Evolutionary conservation across 768 basidiomycete genomes (phyloP), one percentile per base, ranked within the genome.

Genomic region (Lactarius vividus): DNA sequence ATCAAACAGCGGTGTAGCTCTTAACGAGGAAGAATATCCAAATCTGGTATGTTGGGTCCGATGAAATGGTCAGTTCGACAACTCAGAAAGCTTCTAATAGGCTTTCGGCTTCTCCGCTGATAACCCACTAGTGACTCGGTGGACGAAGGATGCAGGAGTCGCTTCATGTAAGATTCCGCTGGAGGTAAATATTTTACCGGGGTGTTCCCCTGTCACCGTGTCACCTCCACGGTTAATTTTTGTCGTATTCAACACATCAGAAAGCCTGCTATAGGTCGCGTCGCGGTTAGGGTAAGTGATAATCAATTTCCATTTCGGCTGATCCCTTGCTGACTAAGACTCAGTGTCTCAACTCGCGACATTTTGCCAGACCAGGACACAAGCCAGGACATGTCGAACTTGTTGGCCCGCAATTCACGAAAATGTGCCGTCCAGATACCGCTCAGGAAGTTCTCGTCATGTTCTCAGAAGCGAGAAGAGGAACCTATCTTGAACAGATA

Each of bases 401-500:
- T 58, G 26, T 69, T 66, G 46, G 57, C n/a, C 46, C 35, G 42
- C 29, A 39, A 40, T 3, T 57, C 69, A 33, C 53, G 67, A 15
- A 70, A 59, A 35, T 37, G 44, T 58, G 71, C 46, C 9, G 11
- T 52, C 2, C 53, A 57, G 35, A 37, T 53, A 49, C 31, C 59
- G 60, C 59, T 65, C 28, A 68, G 72, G 28, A 68, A n/a, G 35
- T 67, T 62, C 58, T 62, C 75, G 69, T 75, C 72, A n/a, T 57
- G 64, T 23, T 29, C 66, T 26, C 65, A 62, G 28, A 60, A n/a
- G 16, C 28, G 28, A n/a, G 67, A 56, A 26, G 75, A 74, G 46
- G 74, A 74, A 26, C 72, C 74, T 52, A 62, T 78, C 65, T 69
- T 85, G 73, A 87, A 87, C 74, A 77, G 82, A 62, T 87, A 94